Evolutionary conservation across 208 protist species (phyloP), one percentile per base, ranked within the genome.

Genomic region (Willaertia magna): DNA sequence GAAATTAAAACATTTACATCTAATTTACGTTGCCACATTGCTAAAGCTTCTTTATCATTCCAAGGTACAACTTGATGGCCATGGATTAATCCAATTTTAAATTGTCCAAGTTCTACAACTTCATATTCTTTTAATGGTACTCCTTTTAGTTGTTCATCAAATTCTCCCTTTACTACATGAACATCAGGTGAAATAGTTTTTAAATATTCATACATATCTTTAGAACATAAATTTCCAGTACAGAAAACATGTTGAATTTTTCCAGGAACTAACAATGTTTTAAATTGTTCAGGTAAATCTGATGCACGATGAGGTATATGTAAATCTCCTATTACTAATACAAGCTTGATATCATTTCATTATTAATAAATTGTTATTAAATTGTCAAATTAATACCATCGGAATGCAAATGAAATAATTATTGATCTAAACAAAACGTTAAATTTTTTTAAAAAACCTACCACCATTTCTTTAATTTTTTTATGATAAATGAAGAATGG

Each of bases 251-350:
- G 93, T 87, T 99, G 92, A 87, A 99, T 99, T 86, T 97, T 97
- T 26, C 92, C 94, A 55, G 96, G 94, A 47, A 97, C 92, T 84
- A 99, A 94, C 85, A 99, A 92, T 43, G 94, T 95, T 52, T 93
- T 94, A 88, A 99, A 99, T 43, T 95, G 92, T 48, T 94, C 89
- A 1, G 97, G 98, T 9, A 99, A 92, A 43, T 93, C 91, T 22
- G 90, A 88, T 26, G 94, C 90, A 22, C 98, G 91, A 88, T 99
- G 95, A 40, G 98, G 98, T 48, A 99, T 96, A 90, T 99, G 96
- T n/a, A 98, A 86, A 88, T 99, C 98, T 26, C 98, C 98, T 51
- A 99, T 93, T 7, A 99, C 95, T 34, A 99, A 93, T 16, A 99
- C 95, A 18, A 99, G 92, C 87, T 97, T n/a, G n/a, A n/a, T n/a